A percentile compares a stretch with the other conserved stretches of the same genome.
phyloP scores from a whole-genome alignment of 2,329 filamentous ascomycete species.

The Emericellopsis cladophorae region DNA sequence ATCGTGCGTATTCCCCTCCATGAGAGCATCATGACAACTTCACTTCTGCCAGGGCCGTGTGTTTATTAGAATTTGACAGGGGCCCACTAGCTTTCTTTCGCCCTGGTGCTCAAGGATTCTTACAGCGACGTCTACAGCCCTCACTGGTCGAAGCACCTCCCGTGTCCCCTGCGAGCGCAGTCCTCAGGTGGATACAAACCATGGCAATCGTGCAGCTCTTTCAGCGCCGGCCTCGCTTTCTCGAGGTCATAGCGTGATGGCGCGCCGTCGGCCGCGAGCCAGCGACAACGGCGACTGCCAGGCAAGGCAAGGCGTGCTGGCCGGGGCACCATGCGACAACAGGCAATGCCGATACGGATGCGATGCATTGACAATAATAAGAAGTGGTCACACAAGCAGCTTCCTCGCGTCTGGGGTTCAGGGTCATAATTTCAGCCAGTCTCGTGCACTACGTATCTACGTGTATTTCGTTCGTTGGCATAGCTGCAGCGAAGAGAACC shows the following conservation, averaged over 20 bases:
- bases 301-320: no score
- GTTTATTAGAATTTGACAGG: neutral
- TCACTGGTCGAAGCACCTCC: neutral
- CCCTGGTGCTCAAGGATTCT: neutral
- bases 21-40: neutral
- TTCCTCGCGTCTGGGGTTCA: neutral
- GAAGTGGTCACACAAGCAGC: neutral
- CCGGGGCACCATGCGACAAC: neutral
- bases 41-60: neutral
- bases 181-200: slow-evolving; percentile 1
- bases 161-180: neutral
- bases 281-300: neutral
- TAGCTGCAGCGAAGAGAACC: no score
- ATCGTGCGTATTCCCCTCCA: no score
- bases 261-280: neutral
- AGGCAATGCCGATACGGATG: neutral
- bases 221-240: neutral
- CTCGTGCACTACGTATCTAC: no score
- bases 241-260: no score
- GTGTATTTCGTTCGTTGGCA: no score
- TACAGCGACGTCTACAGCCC: neutral
- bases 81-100: neutral
- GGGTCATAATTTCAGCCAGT: no score
- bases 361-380: neutral
- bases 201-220: neutral